Conservation (phyloP, 306 rosid genomes). For the Calophaca sinica region DNA sequence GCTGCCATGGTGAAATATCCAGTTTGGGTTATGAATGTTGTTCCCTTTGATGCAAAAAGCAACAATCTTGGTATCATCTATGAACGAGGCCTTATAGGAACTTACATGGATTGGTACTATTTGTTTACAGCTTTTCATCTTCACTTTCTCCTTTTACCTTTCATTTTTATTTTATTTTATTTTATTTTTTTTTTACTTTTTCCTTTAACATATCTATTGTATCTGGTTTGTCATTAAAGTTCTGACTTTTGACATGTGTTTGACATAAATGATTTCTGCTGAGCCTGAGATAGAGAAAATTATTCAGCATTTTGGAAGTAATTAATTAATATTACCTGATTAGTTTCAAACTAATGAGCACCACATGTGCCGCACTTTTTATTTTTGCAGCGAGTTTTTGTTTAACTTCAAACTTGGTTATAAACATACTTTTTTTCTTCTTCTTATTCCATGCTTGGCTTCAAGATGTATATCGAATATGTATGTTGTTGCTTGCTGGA, state of each 20-base stretch:
- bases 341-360: background rate
- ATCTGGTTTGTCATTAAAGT: background rate
- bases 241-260: constrained; percentile 20
- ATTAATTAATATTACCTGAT: background rate
- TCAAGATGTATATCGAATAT: no score
- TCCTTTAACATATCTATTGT: background rate
- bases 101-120: constrained; percentile 67
- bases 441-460: no score
- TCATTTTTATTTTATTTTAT: no score
- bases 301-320: background rate
- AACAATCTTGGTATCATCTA: constrained; percentile 55
- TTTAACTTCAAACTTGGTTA: constrained; percentile 11
- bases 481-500: background rate
- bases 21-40: constrained; percentile 66
- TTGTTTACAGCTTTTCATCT: constrained; percentile 16
- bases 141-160: background rate
- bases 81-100: constrained; percentile 64
- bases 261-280: constrained; percentile 7
- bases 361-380: background rate
- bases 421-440: no score
- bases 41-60: constrained; percentile 57
- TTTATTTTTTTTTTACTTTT: background rate
- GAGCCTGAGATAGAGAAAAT: background rate
- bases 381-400: background rate
- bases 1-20: constrained; percentile 61